Percentiles rank a stretch among this genome's conserved stretches.
Conservation (phyloP, 2,329 filamentous ascomycete genomes). For the Tolypocladium endophyticum region DNA sequence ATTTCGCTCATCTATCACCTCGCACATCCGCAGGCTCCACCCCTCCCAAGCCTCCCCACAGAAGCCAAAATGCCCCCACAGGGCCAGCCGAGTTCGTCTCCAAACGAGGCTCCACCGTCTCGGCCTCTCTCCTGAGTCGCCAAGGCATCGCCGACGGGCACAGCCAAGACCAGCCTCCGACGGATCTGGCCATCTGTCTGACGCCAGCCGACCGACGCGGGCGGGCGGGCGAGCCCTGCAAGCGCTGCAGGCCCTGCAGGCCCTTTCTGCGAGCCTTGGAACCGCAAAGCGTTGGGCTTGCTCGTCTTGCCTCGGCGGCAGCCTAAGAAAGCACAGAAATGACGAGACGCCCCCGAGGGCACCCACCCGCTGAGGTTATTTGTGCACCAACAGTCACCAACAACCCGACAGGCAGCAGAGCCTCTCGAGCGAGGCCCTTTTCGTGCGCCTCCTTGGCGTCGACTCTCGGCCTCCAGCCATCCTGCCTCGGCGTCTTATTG, state of each 20-base stretch:
- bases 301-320: background rate
- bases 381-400: background rate
- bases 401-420: background rate
- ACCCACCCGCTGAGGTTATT: background rate
- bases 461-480: background rate
- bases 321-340: background rate
- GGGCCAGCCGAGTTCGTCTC: background rate
- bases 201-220: background rate
- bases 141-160: slow-evolving; percentile 2
- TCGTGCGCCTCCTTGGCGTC: background rate
- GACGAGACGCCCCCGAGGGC: background rate
- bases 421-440: background rate
- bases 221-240: background rate
- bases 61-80: background rate
- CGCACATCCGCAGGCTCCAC: background rate
- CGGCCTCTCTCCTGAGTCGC: slow-evolving; percentile 2
- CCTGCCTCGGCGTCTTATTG: background rate
- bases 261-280: background rate
- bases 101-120: background rate
- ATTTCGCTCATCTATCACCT: background rate
- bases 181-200: slow-evolving; percentile 9
- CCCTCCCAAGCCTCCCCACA: background rate
- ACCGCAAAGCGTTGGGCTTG: background rate
- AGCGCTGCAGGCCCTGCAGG: background rate
- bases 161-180: slow-evolving; percentile 6